Evolutionary conservation across 306 rosid genomes (phyloP), one percentile per base, ranked within the genome.

Genomic region (Cucurbita argyrosperma): DNA sequence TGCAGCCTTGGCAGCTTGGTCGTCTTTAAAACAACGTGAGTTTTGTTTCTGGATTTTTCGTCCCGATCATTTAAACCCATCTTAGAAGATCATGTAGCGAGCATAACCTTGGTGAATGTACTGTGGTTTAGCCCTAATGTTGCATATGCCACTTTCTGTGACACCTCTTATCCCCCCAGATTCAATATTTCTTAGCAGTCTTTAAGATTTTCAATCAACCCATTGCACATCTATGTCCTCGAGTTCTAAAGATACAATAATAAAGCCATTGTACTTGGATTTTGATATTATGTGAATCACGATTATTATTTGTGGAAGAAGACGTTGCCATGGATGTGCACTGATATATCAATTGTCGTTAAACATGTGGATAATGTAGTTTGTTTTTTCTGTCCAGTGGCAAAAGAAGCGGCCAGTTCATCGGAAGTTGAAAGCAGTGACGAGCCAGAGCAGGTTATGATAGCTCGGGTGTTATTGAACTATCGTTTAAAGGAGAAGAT

Each of bases 1-100:
- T 84, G 98, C 98, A 13, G 98, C 98, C 61, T 88, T 93, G 96
- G 93, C 96, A 49, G 97, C 97, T 64, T 90, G 98, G 98, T 90
- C 98, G 1, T 88, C 92, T 79, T 81, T 93, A 59, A 93, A 90
- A 82, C 96, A 89, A 83, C 26, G 98, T 93, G 79, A 90, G 92
- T 82, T 74, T 47, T 3, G 19, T 57, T 19, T 57, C 23, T 0
- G 55, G 0, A 3, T 45, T 64, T 11, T 67, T 67, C 40, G 11
- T 67, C 21, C 26, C 43, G 35, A 66, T 18, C n/a, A 43, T 42
- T 47, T 16, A 23, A 42, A 10, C 5, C 52, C 52, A 39, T 65
- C 49, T 5, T 54, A 54, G 13, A 55, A 55, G 30, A 55, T 55
- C 60, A 55, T 55, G 61, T 55, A 19, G 37, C 37, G 6, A 52